Percentiles rank a stretch among this genome's conserved stretches.
These are phyloP conservation scores for Sungouiella thailandica DNA, from an alignment of 805 yeast species.

Conservation along the genomic window DNA sequence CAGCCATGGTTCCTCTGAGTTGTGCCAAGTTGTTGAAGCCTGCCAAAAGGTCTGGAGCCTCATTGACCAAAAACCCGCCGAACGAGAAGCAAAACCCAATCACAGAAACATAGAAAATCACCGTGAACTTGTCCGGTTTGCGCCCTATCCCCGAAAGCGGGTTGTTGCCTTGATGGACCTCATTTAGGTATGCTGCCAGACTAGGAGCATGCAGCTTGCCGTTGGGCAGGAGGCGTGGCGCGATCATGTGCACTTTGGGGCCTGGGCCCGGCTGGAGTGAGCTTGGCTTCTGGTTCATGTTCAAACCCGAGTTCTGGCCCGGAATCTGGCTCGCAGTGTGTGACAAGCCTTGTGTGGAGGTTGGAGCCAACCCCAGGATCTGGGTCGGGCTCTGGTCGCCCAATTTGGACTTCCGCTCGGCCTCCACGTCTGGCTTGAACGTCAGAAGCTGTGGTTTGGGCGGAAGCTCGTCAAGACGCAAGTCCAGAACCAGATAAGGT, in stretches of 20 bases:
- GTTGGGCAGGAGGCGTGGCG: conserved; percentile 1
- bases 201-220: conserved; percentile 1
- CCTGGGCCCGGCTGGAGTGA: no score
- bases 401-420: neutral
- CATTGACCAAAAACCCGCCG: conserved; percentile 68
- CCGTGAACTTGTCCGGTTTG: conserved; percentile 74
- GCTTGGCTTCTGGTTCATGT: no score
- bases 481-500: conserved; percentile 33
- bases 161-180: conserved; percentile 17
- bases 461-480: conserved; percentile 21
- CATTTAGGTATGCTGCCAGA: conserved; percentile 8
- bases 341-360: no score
- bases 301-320: conserved; percentile 1
- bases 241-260: no score
- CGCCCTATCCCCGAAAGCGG: conserved; percentile 18
- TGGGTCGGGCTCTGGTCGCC: no score
- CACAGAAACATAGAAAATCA: conserved; percentile 73
- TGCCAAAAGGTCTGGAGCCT: conserved; percentile 35
- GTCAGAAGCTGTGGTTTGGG: neutral
- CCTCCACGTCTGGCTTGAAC: neutral
- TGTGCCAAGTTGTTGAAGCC: conserved; percentile 2
- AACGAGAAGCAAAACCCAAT: conserved; percentile 67
- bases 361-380: no score
- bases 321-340: neutral
- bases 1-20: conserved; percentile 4